Conservation (phyloP, 768 basidiomycete species). For the Boletus rufocinnamomeus region DNA sequence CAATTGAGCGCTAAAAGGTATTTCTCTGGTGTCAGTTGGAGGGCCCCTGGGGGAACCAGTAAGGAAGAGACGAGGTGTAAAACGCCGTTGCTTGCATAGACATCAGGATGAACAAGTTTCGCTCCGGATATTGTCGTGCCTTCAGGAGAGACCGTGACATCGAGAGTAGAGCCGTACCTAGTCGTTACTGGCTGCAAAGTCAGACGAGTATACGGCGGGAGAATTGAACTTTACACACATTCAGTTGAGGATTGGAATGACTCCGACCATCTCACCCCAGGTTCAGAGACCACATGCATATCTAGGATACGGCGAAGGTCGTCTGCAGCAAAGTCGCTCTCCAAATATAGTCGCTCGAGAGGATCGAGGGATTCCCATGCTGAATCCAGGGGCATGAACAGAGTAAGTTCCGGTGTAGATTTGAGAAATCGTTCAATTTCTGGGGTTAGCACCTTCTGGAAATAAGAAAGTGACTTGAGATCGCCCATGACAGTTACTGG, state of each 20-base stretch:
- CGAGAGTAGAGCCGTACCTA: slow-evolving; percentile 64
- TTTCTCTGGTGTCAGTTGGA: slow-evolving; percentile 91
- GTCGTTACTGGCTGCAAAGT: slow-evolving; percentile 58
- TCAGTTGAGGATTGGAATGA: slow-evolving; percentile 54
- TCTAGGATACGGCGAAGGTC: slow-evolving; percentile 79
- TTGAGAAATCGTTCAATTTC: slow-evolving; percentile 60
- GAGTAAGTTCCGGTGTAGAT: slow-evolving; percentile 69
- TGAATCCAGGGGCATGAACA: slow-evolving; percentile 85
- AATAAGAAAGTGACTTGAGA: slow-evolving; percentile 67
- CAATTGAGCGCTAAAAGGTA: slow-evolving; percentile 91
- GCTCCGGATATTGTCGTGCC: slow-evolving; percentile 60
- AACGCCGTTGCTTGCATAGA: slow-evolving; percentile 95
- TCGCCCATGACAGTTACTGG: slow-evolving; percentile 62
- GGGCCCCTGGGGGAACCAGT: slow-evolving; percentile 72
- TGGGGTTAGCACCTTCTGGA: slow-evolving; percentile 68
- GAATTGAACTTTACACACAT: slow-evolving; percentile 43
- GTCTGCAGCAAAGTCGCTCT: slow-evolving; percentile 81
- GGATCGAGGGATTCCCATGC: slow-evolving; percentile 81
- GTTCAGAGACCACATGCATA: slow-evolving; percentile 67
- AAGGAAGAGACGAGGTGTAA: slow-evolving; percentile 86
- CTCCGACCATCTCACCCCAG: slow-evolving; percentile 66
- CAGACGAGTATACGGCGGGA: slow-evolving; percentile 9
- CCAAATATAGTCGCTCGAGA: slow-evolving; percentile 84
- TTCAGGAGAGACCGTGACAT: slow-evolving; percentile 55
- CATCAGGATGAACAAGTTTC: slow-evolving; percentile 69